These are phyloP conservation scores for Pochonia chlamydosporia DNA, from an alignment of 2,329 filamentous ascomycete genomes.

Conservation along the genomic window DNA sequence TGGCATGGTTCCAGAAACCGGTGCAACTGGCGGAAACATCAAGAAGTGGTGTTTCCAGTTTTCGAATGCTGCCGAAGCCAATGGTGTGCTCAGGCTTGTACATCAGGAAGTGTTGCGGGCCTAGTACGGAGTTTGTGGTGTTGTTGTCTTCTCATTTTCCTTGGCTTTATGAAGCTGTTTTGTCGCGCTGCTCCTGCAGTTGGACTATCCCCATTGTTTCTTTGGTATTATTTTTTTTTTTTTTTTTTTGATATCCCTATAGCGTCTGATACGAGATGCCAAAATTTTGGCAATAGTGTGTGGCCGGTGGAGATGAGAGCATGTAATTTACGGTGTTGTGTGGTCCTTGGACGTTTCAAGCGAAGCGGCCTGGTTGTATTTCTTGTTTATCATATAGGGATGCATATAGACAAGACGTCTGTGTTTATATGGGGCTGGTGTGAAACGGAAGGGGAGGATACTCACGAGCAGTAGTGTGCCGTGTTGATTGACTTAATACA, in stretches of 20 bases:
- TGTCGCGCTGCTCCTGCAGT: too few relatives aligned
- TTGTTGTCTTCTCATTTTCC: constrained; percentile 1
- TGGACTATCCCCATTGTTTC: too few relatives aligned
- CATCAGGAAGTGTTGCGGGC: constrained; percentile 48
- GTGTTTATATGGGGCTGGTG: neutral
- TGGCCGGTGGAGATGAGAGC: neutral
- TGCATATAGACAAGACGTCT: neutral
- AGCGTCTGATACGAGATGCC: neutral
- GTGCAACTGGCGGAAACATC: constrained; percentile 47
- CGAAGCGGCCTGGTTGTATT: neutral
- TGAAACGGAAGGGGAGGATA: too few relatives aligned
- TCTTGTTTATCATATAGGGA: neutral
- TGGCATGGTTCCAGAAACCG: constrained; percentile 45
- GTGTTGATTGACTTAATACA: too few relatives aligned
- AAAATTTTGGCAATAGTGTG: neutral
- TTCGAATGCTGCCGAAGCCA: constrained; percentile 44
- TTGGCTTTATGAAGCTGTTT: too few relatives aligned
- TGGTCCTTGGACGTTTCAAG: neutral
- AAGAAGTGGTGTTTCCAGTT: constrained; percentile 62
- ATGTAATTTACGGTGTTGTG: neutral
- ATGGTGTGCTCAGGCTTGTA: constrained; percentile 50
- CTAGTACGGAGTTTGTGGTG: constrained; percentile 13
- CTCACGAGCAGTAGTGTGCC: too few relatives aligned
- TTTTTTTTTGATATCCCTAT: constrained; percentile 2
- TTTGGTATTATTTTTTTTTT: neutral